These are phyloP conservation scores for Pseudogymnoascus sp. DNA, from an alignment of 2,329 filamentous ascomycete species.

Conservation along the genomic window DNA sequence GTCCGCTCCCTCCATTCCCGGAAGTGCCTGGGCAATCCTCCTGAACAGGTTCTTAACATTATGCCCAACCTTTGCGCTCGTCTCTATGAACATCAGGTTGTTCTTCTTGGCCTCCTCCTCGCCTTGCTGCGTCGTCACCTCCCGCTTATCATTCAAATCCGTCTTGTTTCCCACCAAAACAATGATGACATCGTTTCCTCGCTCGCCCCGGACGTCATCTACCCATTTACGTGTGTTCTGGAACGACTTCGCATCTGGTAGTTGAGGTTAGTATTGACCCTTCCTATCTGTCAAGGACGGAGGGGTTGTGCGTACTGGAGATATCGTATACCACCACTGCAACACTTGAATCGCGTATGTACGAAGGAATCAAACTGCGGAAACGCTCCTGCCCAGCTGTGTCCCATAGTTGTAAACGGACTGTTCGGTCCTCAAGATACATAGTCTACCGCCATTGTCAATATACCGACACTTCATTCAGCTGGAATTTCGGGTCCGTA, in stretches of 20 bases:
- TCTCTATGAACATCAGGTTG: slow-evolving; percentile 98
- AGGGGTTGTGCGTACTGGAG: slow-evolving; percentile 51
- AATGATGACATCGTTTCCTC: slow-evolving; percentile 97
- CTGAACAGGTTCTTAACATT: slow-evolving; percentile 97
- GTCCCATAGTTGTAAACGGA: slow-evolving; percentile 96
- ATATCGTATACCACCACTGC: slow-evolving; percentile 99
- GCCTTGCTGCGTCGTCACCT: slow-evolving; percentile 91
- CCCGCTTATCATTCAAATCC: slow-evolving; percentile 93
- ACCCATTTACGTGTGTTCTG: slow-evolving; percentile 99
- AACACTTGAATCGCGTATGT: slow-evolving; percentile 96
- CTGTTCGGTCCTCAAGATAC: slow-evolving; percentile 98
- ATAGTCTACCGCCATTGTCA: slow-evolving; percentile 58
- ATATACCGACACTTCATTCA: slow-evolving; percentile 17
- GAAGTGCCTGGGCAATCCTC: slow-evolving; percentile 94
- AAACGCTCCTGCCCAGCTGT: slow-evolving; percentile 97
- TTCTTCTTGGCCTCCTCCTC: slow-evolving; percentile 98
- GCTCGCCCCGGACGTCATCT: slow-evolving; percentile 91
- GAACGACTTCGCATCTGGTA: slow-evolving; percentile 79
- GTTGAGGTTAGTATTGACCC: slow-evolving; percentile 20
- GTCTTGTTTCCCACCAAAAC: slow-evolving; percentile 99
- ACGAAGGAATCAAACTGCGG: slow-evolving; percentile 91
- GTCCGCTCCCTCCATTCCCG: slow-evolving; percentile 91
- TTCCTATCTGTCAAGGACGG: not conserved
- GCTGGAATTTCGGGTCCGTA: slow-evolving; percentile 33
- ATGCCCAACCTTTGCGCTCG: slow-evolving; percentile 92